phyloP scores from a whole-genome alignment of 805 yeast species.

The Nakazawaea siamensis region DNA sequence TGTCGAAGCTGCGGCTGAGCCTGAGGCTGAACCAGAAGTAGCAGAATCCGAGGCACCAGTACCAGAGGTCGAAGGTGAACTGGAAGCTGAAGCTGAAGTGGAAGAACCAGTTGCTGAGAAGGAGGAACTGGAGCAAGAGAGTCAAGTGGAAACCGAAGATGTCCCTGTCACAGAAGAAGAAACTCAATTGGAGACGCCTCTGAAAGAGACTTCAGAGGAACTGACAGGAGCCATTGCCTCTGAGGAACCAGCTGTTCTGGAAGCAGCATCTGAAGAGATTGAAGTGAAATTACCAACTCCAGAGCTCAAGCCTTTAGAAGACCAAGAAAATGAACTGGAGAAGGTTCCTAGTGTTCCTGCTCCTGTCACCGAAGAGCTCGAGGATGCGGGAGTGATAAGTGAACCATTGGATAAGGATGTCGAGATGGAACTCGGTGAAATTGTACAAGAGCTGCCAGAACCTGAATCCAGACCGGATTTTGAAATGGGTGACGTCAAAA shows the following conservation, averaged over 20 bases:
- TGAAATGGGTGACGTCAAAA: background rate
- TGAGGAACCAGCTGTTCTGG: no score
- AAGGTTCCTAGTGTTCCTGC: conserved; percentile 13
- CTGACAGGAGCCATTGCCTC: no score
- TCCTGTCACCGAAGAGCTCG: conserved; percentile 8
- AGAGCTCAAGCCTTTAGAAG: no score
- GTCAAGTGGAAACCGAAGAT: no score
- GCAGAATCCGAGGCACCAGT: no score
- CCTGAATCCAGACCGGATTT: background rate
- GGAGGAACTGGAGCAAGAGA: no score
- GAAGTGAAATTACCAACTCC: no score
- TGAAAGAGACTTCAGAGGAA: no score
- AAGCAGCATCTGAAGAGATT: no score
- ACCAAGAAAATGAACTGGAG: background rate
- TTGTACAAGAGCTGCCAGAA: background rate
- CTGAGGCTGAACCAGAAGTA: background rate
- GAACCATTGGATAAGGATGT: conserved; percentile 1
- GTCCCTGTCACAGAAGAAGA: no score
- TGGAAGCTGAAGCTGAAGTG: conserved; percentile 9
- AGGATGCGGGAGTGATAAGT: conserved; percentile 9
- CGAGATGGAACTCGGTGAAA: background rate
- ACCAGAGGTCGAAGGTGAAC: conserved; percentile 13
- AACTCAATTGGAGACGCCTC: no score
- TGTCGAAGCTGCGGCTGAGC: background rate
- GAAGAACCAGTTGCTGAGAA: conserved; percentile 4